Base-by-base conservation (phyloP, 2,329 filamentous ascomycete species). In the Aspergillaceae sp. region DNA sequence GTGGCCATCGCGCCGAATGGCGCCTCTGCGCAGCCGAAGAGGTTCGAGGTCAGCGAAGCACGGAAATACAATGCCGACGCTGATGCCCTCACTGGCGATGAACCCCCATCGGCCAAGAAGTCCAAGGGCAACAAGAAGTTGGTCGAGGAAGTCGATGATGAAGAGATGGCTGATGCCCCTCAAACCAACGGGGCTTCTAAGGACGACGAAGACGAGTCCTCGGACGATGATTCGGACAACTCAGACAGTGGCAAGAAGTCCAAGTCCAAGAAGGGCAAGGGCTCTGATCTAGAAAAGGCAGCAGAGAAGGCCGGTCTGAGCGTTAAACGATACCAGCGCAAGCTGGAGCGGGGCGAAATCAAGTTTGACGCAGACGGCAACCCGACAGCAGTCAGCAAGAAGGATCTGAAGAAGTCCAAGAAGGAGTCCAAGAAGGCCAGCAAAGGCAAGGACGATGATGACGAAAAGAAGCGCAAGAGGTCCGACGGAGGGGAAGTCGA, bases 31-130 rank as follows among this genome's bases (percentile, higher is more conserved):
- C 73, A 78, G 56, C 79, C 83, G 47, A 81, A 83, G 58, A 94
- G 94, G 71, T 73, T 68, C 51, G 86, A 90, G 53, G 77, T 98
- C 61, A 94, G 94, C 73, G 88, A 96, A 68, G 86, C 86, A 7
- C 80, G 87, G 64, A 92, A 91, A 70, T 98, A 98, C 77, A 97
- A 97, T 68, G 78, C 81, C 42, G 90, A 97, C 63, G 92, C 88
- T 45, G 92, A 98, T 68, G 91, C 89, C 52, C 73, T 96, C 43
- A 75, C 75, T 49, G 80, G 79, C 41, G 79, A 87, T 57, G 83
- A 84, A 56, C 76, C 79, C 9, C 65, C 71, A 52, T 56, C 67
- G 9, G 57, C 56, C 26, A 70, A 71, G 59, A 66, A 69, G 52
- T 53, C 58, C 35, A 69, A 69, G 58, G 67, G 75, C 60, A 64